These are phyloP conservation scores for Phytopythium aichiense DNA, from an alignment of 352 stramenopile species.

Conservation along the genomic window DNA sequence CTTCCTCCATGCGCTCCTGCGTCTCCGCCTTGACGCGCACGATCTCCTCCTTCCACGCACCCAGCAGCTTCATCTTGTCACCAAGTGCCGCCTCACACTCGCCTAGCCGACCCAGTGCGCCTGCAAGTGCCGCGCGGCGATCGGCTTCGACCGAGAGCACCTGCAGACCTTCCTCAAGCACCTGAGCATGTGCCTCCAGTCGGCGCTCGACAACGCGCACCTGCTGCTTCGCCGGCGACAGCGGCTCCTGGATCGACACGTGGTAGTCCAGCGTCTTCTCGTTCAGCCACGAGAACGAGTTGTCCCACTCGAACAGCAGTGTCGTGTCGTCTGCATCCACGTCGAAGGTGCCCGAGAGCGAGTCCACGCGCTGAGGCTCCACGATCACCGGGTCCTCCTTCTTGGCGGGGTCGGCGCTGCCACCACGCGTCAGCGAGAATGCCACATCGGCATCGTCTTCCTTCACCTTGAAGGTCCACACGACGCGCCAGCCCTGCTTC, in stretches of 20 bases:
- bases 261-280: conserved; percentile 85
- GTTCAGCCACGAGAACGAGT: conserved; percentile 82
- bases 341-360: conserved; percentile 43
- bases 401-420: background rate
- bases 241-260: conserved; percentile 62
- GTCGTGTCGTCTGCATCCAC: conserved; percentile 32
- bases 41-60: conserved; percentile 24
- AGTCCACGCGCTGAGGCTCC: conserved; percentile 42
- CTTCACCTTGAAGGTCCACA: conserved; percentile 78
- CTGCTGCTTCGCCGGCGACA: conserved; percentile 33
- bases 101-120: conserved; percentile 27
- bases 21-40: conserved; percentile 29
- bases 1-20: conserved; percentile 56
- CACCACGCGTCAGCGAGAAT: conserved; percentile 31
- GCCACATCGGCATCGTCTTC: conserved; percentile 62
- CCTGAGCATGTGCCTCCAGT: conserved; percentile 18
- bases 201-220: conserved; percentile 26
- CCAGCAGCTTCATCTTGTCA: conserved; percentile 27
- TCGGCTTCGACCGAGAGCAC: conserved; percentile 31
- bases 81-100: conserved; percentile 36
- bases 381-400: conserved; percentile 23
- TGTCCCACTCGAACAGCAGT: conserved; percentile 77
- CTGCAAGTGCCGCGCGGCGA: conserved; percentile 29
- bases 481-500: conserved; percentile 49
- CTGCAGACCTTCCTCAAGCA: conserved; percentile 24